These are phyloP conservation scores for Lepidium campestre DNA, from an alignment of 441 rosid species.

Conservation along the genomic window DNA sequence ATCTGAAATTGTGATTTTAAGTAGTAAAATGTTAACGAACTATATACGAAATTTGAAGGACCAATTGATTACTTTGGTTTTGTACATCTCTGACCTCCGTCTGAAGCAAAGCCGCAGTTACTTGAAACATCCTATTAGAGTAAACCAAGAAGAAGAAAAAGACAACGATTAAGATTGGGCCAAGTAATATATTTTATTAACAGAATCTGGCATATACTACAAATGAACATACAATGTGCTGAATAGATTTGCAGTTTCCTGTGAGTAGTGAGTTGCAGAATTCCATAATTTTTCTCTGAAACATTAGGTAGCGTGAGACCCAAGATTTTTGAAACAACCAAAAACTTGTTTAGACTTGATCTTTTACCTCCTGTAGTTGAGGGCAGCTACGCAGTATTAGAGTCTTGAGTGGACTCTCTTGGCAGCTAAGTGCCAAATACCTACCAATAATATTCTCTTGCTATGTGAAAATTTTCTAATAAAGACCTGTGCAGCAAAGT, in stretches of 20 bases:
- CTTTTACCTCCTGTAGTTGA: conserved; percentile 18
- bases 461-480: neutral
- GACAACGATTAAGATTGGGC: neutral
- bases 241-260: conserved; percentile 22
- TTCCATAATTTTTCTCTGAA: conserved; percentile 6
- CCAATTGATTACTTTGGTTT: neutral
- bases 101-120: neutral
- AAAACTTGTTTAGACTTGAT: neutral
- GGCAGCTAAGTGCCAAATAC: conserved; percentile 12
- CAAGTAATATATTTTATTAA: neutral
- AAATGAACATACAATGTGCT: conserved; percentile 13
- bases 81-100: too few species aligned
- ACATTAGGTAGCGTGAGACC: neutral
- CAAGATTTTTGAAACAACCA: neutral
- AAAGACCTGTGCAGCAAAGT: neutral
- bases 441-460: conserved; percentile 1
- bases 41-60: too few species aligned
- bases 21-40: neutral
- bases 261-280: neutral
- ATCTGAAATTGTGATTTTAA: neutral
- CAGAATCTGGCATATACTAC: neutral
- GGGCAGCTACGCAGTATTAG: conserved; percentile 22
- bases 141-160: neutral
- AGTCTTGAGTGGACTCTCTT: conserved; percentile 20
- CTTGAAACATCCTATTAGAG: conserved; percentile 9